A percentile compares a stretch with the other conserved stretches of the same genome.
phyloP scores from a whole-genome alignment of 176 grass and related monocot genomes.

The Olyra latifolia region DNA sequence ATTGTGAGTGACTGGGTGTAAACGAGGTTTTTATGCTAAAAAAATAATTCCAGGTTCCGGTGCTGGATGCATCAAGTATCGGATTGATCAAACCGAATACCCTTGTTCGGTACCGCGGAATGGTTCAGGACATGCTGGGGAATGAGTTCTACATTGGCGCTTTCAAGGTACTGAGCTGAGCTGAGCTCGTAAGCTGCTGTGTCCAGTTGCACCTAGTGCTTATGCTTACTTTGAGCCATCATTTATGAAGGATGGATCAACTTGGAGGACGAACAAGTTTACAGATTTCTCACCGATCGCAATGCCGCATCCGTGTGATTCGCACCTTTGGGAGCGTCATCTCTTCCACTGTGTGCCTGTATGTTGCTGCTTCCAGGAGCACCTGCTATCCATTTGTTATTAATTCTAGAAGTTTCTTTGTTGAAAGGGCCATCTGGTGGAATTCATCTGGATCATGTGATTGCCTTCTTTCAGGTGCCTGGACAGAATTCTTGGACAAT shows the following conservation, averaged over 20 bases:
- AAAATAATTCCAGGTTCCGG: slow-evolving; percentile 59
- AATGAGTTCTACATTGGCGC: slow-evolving; percentile 86
- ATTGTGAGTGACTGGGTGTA: too few relatives aligned
- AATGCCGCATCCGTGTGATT: slow-evolving; percentile 59
- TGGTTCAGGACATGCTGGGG: slow-evolving; percentile 97
- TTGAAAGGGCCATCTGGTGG: neutral
- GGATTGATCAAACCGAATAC: slow-evolving; percentile 87
- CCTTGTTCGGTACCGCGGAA: slow-evolving; percentile 73
- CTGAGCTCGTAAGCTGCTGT: neutral
- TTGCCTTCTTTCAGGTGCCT: slow-evolving; percentile 57
- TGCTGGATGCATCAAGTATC: slow-evolving; percentile 62
- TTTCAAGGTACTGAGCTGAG: slow-evolving; percentile 70
- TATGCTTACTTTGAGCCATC: neutral
- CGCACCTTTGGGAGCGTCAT: slow-evolving; percentile 85
- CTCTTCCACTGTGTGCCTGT: slow-evolving; percentile 88
- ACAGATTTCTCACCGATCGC: slow-evolving; percentile 62
- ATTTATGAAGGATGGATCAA: slow-evolving; percentile 64
- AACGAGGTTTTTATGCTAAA: neutral
- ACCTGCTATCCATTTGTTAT: neutral
- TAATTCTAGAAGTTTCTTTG: neutral
- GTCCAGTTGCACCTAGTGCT: neutral
- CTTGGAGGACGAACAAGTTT: slow-evolving; percentile 94
- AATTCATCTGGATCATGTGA: slow-evolving; percentile 23
- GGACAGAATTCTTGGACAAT: slow-evolving; percentile 87
- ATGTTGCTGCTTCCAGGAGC: slow-evolving; percentile 22